Conservation (phyloP, 495 filamentous ascomycete genomes). For the Chaetomium cochliodes region DNA sequence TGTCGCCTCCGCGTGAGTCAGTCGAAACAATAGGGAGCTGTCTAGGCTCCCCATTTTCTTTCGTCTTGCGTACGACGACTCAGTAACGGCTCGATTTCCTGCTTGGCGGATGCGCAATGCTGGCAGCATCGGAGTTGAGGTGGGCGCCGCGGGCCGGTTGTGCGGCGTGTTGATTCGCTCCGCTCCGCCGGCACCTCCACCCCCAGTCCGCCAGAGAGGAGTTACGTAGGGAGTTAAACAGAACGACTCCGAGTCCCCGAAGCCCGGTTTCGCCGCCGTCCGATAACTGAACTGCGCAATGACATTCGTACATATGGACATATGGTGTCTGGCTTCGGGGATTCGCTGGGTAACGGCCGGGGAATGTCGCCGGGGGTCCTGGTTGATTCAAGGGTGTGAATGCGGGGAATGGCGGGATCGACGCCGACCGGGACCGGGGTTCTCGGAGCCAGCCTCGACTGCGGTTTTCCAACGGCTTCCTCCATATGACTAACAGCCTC, state of each 20-base stretch:
- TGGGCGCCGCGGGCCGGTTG: background rate
- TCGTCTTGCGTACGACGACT: background rate
- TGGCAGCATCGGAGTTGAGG: conserved; percentile 4
- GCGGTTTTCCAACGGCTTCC: background rate
- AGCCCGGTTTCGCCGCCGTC: background rate
- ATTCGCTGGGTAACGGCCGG: background rate
- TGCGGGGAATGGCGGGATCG: background rate
- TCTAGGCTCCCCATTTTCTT: background rate
- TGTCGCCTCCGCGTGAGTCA: conserved; percentile 1
- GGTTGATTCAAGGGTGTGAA: background rate
- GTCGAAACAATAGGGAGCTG: background rate
- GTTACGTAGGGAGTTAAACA: background rate
- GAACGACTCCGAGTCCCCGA: background rate
- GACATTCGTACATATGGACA: no score
- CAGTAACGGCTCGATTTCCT: background rate
- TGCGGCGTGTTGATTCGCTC: background rate
- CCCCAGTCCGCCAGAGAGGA: background rate
- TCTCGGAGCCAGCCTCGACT: background rate
- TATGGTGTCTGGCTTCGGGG: no score
- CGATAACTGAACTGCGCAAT: background rate
- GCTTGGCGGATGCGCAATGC: background rate
- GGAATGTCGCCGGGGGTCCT: background rate
- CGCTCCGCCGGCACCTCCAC: background rate
- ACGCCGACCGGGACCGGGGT: conserved; percentile 1
- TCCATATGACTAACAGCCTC: background rate